phyloP scores from a whole-genome alignment of 495 filamentous ascomycete genomes.

The Penicillium ucsense region DNA sequence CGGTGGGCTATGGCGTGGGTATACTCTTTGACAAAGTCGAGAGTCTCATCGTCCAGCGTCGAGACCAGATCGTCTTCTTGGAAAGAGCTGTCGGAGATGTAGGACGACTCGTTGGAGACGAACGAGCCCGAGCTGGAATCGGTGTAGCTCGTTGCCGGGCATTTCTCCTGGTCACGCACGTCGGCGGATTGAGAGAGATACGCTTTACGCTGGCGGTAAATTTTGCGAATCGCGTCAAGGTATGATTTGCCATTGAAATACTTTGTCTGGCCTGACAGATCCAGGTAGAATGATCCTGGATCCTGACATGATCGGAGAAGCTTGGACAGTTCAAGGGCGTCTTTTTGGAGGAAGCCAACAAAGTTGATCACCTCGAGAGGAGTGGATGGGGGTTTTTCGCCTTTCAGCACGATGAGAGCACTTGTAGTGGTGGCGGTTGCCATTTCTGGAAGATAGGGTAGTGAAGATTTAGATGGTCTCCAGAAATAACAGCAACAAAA shows the following conservation, averaged over 20 bases:
- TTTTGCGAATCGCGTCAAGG: not conserved
- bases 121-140: too few relatives aligned
- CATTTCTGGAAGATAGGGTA: not conserved
- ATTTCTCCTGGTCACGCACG: too few relatives aligned
- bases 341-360: not conserved
- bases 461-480: not conserved
- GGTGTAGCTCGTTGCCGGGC: too few relatives aligned
- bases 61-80: not conserved
- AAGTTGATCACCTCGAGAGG: not conserved
- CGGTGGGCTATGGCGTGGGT: not conserved
- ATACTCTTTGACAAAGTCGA: not conserved
- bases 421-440: not conserved
- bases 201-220: not conserved
- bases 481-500: not conserved
- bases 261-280: not conserved
- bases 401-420: not conserved
- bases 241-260: not conserved
- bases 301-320: not conserved
- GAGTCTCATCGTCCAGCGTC: not conserved
- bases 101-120: not conserved
- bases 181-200: not conserved
- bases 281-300: not conserved
- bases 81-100: not conserved
- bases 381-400: not conserved
- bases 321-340: not conserved